Percentiles rank a stretch among this genome's conserved stretches.
Evolutionary conservation across 257 asterid genomes (phyloP).

Genomic region (Marsdenia floribunda): DNA sequence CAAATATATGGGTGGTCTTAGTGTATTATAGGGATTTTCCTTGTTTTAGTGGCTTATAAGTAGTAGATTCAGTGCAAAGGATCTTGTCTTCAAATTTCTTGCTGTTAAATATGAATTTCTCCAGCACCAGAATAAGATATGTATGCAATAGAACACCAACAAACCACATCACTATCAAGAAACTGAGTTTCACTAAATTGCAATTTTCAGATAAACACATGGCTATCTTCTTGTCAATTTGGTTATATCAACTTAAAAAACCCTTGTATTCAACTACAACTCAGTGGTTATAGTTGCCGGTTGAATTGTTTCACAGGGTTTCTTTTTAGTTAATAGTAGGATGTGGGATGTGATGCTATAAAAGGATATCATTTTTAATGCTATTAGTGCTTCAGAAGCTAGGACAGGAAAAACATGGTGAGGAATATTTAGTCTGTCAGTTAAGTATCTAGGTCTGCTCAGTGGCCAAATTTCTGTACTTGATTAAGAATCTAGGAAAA

Average conservation of each 20-base stretch:
- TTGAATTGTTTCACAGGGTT: background rate
- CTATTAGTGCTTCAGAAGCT: background rate
- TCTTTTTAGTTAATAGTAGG: background rate
- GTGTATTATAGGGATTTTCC: background rate
- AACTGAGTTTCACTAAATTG: background rate
- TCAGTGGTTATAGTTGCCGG: background rate
- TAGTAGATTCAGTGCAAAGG: background rate
- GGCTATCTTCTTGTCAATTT: background rate
- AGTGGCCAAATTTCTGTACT: background rate
- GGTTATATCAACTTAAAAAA: background rate
- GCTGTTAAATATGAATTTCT: background rate
- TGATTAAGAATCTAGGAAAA: background rate
- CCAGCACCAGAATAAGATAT: background rate
- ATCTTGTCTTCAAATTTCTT: background rate
- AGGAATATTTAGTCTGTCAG: background rate
- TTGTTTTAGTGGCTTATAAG: background rate
- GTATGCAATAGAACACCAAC: background rate
- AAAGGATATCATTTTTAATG: background rate
- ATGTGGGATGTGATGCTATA: background rate
- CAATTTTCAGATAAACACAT: background rate
- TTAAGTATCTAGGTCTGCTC: background rate
- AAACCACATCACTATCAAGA: background rate
- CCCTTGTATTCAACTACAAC: background rate
- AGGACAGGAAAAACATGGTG: background rate
- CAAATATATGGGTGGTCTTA: background rate